These are phyloP conservation scores for Immersiporthe knoxdaviesiana DNA, from an alignment of 2,329 filamentous ascomycete species.

Conservation along the genomic window DNA sequence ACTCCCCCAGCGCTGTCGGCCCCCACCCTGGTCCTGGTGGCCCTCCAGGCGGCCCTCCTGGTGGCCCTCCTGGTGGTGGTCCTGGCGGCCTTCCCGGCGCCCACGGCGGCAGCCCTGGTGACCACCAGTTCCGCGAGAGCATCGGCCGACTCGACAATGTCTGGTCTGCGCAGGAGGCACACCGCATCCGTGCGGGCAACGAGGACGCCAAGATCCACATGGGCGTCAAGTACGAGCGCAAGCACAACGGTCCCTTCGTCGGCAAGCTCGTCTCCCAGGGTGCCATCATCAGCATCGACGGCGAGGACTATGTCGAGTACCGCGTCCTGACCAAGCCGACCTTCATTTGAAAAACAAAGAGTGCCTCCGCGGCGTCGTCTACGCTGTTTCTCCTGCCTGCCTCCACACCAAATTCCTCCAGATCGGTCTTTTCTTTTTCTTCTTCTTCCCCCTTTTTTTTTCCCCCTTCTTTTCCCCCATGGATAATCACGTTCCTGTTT, in stretches of 20 bases:
- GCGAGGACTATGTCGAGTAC: constrained; percentile 70
- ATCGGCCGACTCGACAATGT: constrained; percentile 58
- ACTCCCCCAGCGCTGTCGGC: constrained; percentile 17
- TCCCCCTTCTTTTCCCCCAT: background rate
- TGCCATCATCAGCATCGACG: constrained; percentile 65
- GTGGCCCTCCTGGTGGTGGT: background rate
- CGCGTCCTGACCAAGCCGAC: constrained; percentile 65
- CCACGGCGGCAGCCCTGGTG: constrained; percentile 17
- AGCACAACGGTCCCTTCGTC: constrained; percentile 61
- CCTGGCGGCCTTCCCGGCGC: background rate
- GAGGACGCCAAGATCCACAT: constrained; percentile 61
- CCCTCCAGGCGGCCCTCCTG: background rate
- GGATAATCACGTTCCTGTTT: background rate
- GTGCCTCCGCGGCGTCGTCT: too few relatives aligned
- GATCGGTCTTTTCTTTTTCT: background rate
- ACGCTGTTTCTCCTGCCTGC: too few relatives aligned
- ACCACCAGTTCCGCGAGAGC: constrained; percentile 55
- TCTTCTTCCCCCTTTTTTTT: background rate
- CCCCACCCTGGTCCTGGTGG: too few relatives aligned
- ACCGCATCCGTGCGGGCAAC: constrained; percentile 46
- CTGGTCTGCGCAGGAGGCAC: constrained; percentile 58
- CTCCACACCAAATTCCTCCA: background rate
- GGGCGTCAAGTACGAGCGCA: constrained; percentile 66
- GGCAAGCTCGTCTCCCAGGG: constrained; percentile 67
- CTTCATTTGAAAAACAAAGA: constrained; percentile 51